Conservation (phyloP, 805 yeast species). For the Candida taoyuanica region DNA sequence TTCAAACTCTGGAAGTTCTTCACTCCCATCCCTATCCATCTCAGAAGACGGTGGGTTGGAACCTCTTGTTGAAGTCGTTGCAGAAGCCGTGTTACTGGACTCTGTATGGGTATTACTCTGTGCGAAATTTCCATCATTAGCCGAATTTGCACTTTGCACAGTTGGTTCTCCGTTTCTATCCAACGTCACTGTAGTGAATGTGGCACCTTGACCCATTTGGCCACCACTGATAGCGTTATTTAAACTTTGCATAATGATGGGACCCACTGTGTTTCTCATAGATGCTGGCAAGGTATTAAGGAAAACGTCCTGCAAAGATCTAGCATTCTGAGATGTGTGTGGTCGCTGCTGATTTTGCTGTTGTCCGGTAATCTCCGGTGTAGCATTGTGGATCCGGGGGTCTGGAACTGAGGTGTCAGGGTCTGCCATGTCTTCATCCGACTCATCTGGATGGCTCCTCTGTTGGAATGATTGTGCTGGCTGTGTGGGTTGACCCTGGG, state of each 20-base stretch:
- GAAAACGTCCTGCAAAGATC: slow-evolving; percentile 8
- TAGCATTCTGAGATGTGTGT: slow-evolving; percentile 1
- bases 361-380: neutral
- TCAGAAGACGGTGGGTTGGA: neutral
- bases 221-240: slow-evolving; percentile 15
- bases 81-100: no score
- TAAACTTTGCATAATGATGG: slow-evolving; percentile 11
- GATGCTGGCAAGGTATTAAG: slow-evolving; percentile 10
- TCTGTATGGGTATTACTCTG: no score
- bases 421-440: slow-evolving; percentile 12
- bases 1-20: neutral
- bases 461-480: no score
- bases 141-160: neutral
- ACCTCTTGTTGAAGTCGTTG: no score
- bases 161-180: slow-evolving; percentile 1
- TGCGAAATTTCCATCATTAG: no score
- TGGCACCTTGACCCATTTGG: slow-evolving; percentile 10
- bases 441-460: slow-evolving; percentile 1
- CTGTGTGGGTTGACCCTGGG: no score
- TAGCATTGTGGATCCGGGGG: neutral
- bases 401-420: slow-evolving; percentile 10
- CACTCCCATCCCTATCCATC: neutral
- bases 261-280: slow-evolving; percentile 13
- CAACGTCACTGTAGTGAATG: slow-evolving; percentile 10
- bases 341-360: slow-evolving; percentile 6